Conservation (phyloP, 2,329 filamentous ascomycete species). For the Setomelanomma holmii region DNA sequence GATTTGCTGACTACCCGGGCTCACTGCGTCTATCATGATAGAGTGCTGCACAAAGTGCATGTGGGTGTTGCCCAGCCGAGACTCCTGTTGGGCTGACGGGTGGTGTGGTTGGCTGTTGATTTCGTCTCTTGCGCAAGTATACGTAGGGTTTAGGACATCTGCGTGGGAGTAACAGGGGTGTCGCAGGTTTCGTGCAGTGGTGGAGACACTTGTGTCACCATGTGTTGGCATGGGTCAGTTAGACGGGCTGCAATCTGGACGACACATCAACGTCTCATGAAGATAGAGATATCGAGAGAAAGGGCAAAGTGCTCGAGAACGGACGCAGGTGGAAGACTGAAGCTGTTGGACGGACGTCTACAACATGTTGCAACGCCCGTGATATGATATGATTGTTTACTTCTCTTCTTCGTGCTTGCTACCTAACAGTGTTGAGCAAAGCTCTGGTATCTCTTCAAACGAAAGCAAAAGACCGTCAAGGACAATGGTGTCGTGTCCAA, state of each 20-base stretch:
- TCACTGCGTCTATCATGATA: conserved; percentile 19
- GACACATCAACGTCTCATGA: neutral
- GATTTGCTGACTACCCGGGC: conserved; percentile 23
- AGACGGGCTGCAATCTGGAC: conserved; percentile 10
- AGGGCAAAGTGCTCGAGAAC: neutral
- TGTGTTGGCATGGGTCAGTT: conserved; percentile 17
- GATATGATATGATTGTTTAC: conserved; percentile 22
- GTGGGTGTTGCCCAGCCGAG: conserved; percentile 15
- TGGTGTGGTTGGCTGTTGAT: conserved; percentile 21
- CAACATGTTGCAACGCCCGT: conserved; percentile 21
- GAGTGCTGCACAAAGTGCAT: conserved; percentile 16
- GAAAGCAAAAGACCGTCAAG: conserved; percentile 36
- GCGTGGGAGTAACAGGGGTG: conserved; percentile 18
- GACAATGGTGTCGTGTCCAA: conserved; percentile 22
- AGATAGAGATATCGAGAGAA: neutral
- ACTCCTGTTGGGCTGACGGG: conserved; percentile 12
- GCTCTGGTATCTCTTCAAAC: conserved; percentile 48
- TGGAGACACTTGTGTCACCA: conserved; percentile 19
- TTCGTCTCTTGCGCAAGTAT: conserved; percentile 19
- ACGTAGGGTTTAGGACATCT: conserved; percentile 18
- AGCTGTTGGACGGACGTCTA: conserved; percentile 15
- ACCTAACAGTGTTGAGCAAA: conserved; percentile 44
- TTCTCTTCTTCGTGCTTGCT: conserved; percentile 26
- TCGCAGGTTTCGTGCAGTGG: conserved; percentile 17
- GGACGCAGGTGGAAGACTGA: no score